phyloP scores from a whole-genome alignment of 2,329 filamentous ascomycete genomes.

The Aciculosporium take region DNA sequence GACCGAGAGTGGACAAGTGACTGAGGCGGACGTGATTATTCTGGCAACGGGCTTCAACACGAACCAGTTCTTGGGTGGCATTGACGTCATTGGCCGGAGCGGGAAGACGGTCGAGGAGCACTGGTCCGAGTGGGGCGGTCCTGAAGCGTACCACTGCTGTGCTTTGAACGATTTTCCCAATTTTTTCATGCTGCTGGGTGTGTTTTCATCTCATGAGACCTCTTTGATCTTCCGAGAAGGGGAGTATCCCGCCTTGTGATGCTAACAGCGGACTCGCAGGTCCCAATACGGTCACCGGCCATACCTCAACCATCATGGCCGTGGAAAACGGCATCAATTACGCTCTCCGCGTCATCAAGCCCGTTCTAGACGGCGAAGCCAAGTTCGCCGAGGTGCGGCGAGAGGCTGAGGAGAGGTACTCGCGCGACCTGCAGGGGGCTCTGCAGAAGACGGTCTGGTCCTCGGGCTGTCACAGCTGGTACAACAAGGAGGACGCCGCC shows the following conservation, averaged over 20 bases:
- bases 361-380: conserved; percentile 22
- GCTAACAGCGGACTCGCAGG: conserved; percentile 16
- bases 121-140: conserved; percentile 45
- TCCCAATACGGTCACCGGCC: conserved; percentile 48
- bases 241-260: not conserved
- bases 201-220: conserved; percentile 1
- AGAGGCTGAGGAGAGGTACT: conserved; percentile 21
- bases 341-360: conserved; percentile 42
- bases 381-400: conserved; percentile 18
- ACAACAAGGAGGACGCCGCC: conserved; percentile 13
- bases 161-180: conserved; percentile 49
- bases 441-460: conserved; percentile 21
- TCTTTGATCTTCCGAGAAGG: not conserved
- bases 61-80: conserved; percentile 36
- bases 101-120: conserved; percentile 37
- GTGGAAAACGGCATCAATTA: conserved; percentile 48
- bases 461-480: conserved; percentile 24
- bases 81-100: conserved; percentile 36
- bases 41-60: conserved; percentile 48
- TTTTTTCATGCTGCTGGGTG: conserved; percentile 46
- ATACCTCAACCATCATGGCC: conserved; percentile 44
- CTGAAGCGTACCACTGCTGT: conserved; percentile 45
- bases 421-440: conserved; percentile 17
- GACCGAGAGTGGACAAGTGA: conserved; percentile 23
- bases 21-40: conserved; percentile 44